Conservation (phyloP, 306 rosid species). For the Vigna hirtella region DNA sequence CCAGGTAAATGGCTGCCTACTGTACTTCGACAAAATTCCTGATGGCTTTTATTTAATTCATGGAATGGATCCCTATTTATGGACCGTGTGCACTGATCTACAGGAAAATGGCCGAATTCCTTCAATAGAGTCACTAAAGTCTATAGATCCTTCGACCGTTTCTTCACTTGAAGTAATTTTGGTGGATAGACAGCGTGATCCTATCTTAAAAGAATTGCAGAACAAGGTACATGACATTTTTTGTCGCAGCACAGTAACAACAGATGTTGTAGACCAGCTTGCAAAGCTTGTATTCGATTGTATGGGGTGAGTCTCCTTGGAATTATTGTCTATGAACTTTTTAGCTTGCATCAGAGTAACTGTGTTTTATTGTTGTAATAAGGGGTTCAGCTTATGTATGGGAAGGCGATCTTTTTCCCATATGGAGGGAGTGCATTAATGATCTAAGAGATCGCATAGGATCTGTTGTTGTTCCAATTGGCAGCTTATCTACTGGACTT, state of each 20-base stretch:
- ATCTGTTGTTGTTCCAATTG: conserved; percentile 95
- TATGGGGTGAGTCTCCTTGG: conserved; percentile 84
- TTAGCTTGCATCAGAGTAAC: conserved; percentile 50
- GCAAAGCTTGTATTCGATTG: conserved; percentile 85
- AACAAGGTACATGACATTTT: conserved; percentile 69
- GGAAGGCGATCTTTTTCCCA: conserved; percentile 70
- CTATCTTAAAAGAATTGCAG: conserved; percentile 85
- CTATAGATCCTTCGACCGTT: conserved; percentile 64
- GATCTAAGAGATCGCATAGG: conserved; percentile 86
- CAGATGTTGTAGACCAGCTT: conserved; percentile 91
- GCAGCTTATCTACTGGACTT: conserved; percentile 89
- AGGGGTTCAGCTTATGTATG: conserved; percentile 91
- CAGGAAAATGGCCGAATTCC: conserved; percentile 93
- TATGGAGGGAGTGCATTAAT: conserved; percentile 82
- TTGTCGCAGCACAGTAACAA: conserved; percentile 65
- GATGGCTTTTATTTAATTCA: conserved; percentile 90
- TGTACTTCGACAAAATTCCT: conserved; percentile 86
- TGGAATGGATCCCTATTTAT: conserved; percentile 92
- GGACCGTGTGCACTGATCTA: conserved; percentile 89
- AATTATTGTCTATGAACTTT: conserved; percentile 38
- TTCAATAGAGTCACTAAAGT: conserved; percentile 74
- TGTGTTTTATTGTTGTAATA: conserved; percentile 58
- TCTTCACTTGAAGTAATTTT: conserved; percentile 85
- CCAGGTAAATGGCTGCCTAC: conserved; percentile 97
- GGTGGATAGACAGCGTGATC: conserved; percentile 81